Evolutionary conservation across 2,329 filamentous ascomycete genomes (phyloP).

Genomic region (Venturiaceae sp.): DNA sequence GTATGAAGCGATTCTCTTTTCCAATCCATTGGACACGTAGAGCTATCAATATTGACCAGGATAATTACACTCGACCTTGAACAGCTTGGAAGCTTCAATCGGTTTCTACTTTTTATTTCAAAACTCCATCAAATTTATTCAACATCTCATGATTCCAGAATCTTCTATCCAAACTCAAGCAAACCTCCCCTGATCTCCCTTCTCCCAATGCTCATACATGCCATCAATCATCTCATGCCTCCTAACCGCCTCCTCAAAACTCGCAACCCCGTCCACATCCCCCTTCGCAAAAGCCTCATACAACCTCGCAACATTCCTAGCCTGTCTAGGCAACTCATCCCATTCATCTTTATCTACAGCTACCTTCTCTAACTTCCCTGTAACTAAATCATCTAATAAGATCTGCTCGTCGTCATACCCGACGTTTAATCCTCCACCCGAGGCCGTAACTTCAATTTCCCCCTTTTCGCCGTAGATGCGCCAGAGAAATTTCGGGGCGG

Average conservation of each 20-base stretch:
- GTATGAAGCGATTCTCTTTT: too few species aligned
- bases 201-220: not conserved
- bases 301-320: conserved; percentile 41
- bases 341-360: conserved; percentile 29
- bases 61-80: too few species aligned
- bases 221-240: conserved; percentile 1
- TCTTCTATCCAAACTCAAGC: too few species aligned
- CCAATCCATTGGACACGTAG: too few species aligned
- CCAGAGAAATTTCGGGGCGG: conserved; percentile 37
- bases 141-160: too few species aligned
- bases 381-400: conserved; percentile 40
- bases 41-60: too few species aligned
- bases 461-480: conserved; percentile 38
- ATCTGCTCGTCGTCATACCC: conserved; percentile 10
- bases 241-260: not conserved
- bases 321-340: conserved; percentile 32
- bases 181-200: not conserved
- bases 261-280: not conserved
- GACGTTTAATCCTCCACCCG: conserved; percentile 21
- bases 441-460: conserved; percentile 28
- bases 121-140: too few species aligned
- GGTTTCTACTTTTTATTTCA: too few species aligned
- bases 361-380: conserved; percentile 33
- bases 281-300: conserved; percentile 46
- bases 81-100: too few species aligned